Base-by-base conservation (phyloP, 345 rosid genomes). In the Diplotaxis tenuifolia region DNA sequence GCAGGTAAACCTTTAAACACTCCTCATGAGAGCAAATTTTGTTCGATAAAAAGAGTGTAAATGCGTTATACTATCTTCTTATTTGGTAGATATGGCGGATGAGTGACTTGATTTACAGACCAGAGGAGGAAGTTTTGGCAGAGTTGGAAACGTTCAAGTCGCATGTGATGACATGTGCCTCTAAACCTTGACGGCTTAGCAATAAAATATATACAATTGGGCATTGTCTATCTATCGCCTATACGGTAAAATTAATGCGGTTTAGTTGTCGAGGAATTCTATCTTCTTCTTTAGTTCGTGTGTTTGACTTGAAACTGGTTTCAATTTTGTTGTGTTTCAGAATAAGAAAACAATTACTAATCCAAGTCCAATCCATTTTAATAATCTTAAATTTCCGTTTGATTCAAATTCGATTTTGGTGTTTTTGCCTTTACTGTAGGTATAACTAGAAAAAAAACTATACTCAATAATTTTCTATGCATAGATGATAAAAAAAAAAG, bases 81-180 rank as follows among this genome's bases (percentile, higher is more conserved):
- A 5, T 45, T 18, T 65, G 62, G 75, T 86, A 92, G 99, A 88
- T 95, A 84, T 92, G 98, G 99, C 86, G 98, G 19, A 95, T 95
- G 98, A 95, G 87, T 56, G 98, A 95, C 84, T 77, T 95, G 87
- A 78, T 95, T 74, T 95, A 92, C 82, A 79, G 98, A 74, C 98
- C 99, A 0, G 94, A 95, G 62, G 98, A 95, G 25, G 99, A 95
- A 82, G 98, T 95, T 7, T 60, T 95, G 79, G 82, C 85, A 11
- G 99, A 95, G 84, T 88, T 96, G 56, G 96, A 90, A 82, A 92
- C 88, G 83, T 92, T 92, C 86, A 92, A 92, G 83, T 78, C 95
- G 0, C 98, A 92, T 45, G 93, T 96, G 21, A 34, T 90, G 65
- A 79, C 89, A 47, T 95, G 99, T 64, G 80, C 86, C 4, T 75